Percentiles rank a stretch among this genome's conserved stretches.
These are phyloP conservation scores for Plasmodium falciparum DNA, from an alignment of 169 alveolate species.

Conservation along the genomic window DNA sequence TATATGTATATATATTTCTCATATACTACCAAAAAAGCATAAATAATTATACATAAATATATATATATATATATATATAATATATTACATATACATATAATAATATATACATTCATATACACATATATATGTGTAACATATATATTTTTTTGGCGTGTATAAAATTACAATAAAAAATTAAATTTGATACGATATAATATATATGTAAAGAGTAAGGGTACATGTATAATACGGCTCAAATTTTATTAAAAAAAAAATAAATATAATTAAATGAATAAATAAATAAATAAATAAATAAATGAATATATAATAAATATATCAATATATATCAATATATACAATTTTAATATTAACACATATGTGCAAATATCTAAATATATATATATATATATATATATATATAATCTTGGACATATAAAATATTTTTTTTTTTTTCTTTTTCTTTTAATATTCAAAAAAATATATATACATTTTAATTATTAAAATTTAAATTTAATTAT, in stretches of 20 bases:
- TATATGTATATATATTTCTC: background rate
- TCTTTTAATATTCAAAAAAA: background rate
- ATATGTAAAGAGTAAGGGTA: too few species aligned
- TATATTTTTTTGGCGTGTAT: background rate
- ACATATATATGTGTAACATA: conserved; percentile 1
- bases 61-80: conserved; percentile 9
- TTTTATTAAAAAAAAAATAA: too few species aligned
- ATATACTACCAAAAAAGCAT: conserved; percentile 6
- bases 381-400: background rate
- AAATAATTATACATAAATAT: background rate
- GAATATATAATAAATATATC: conserved; percentile 2
- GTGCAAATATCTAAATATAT: too few species aligned
- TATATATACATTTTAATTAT: background rate
- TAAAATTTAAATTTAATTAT: conserved; percentile 27
- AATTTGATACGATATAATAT: too few species aligned
- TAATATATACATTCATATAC: background rate
- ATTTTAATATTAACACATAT: background rate
- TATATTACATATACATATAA: background rate
- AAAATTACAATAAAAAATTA: too few species aligned
- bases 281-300: background rate
- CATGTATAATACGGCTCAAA: too few species aligned
- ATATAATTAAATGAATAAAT: too few species aligned
- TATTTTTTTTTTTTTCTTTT: background rate
- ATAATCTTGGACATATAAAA: background rate
- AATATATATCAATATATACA: conserved; percentile 3